A percentile compares a stretch with the other conserved stretches of the same genome.
phyloP scores from a whole-genome alignment of 2,329 filamentous ascomycete genomes.

The Alternaria consortialis region DNA sequence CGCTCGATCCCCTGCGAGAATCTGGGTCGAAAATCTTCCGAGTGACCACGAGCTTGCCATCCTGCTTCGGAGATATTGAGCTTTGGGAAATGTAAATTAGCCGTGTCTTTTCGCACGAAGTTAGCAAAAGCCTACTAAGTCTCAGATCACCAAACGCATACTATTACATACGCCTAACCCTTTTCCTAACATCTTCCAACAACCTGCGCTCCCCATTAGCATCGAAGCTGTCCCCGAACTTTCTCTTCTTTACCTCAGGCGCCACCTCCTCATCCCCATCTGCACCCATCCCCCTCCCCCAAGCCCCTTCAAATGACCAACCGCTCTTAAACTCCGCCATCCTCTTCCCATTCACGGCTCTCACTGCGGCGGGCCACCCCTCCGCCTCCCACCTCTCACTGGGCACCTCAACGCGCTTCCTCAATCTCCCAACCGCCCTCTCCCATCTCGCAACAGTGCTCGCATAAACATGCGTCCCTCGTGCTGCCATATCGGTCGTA shows the following conservation, averaged over 20 bases:
- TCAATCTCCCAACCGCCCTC: background rate
- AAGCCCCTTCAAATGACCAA: constrained; percentile 9
- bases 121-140: too few relatives aligned
- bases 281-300: background rate
- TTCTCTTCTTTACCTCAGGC: background rate
- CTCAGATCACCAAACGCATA: too few relatives aligned
- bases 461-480: background rate
- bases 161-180: background rate
- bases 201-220: background rate
- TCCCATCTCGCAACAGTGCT: constrained; percentile 10
- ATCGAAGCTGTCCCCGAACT: background rate
- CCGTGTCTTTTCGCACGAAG: too few relatives aligned
- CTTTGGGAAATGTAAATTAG: too few relatives aligned
- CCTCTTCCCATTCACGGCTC: background rate
- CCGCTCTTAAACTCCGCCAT: background rate
- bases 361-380: background rate
- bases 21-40: too few relatives aligned
- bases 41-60: too few relatives aligned
- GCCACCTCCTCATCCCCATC: background rate
- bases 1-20: too few relatives aligned
- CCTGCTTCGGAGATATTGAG: too few relatives aligned
- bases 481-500: background rate
- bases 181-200: background rate
- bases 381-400: background rate
- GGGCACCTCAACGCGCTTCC: background rate